phyloP scores from a whole-genome alignment of 345 rosid genomes.

The Acer negundo region DNA sequence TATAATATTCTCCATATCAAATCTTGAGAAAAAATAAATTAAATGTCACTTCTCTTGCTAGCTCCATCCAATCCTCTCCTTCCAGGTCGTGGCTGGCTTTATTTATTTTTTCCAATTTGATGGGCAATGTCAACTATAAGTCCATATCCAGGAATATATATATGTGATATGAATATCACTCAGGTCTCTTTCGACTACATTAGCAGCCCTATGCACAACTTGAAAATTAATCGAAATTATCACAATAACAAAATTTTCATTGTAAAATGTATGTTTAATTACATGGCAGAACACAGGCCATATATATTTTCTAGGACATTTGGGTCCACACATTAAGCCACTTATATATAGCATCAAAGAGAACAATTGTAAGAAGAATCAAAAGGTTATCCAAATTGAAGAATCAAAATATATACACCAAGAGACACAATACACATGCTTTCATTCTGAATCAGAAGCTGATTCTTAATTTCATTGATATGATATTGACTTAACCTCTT shows the following conservation, averaged over 20 bases:
- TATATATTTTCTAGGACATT: not conserved
- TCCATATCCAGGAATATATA: conserved; percentile 1
- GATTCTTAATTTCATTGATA: conserved; percentile 3
- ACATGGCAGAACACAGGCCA: not conserved
- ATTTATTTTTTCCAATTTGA: not conserved
- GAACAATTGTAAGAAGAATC: conserved; percentile 5
- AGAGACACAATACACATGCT: not conserved
- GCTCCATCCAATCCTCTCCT: no score
- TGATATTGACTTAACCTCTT: conserved; percentile 6
- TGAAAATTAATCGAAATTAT: no score
- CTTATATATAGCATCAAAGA: not conserved
- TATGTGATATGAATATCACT: not conserved
- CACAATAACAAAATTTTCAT: not conserved
- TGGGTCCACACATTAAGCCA: not conserved
- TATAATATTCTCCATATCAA: conserved; percentile 10
- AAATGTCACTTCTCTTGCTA: not conserved
- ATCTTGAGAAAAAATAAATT: not conserved
- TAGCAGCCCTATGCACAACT: not conserved
- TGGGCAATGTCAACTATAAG: not conserved
- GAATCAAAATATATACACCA: not conserved
- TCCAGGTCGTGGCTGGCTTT: not conserved
- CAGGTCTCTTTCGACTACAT: not conserved
- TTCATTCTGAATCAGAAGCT: conserved; percentile 21
- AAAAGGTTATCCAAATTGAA: not conserved
- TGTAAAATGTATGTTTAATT: not conserved